phyloP scores from a whole-genome alignment of 2,329 filamentous ascomycete species.

The Hortaea werneckii region DNA sequence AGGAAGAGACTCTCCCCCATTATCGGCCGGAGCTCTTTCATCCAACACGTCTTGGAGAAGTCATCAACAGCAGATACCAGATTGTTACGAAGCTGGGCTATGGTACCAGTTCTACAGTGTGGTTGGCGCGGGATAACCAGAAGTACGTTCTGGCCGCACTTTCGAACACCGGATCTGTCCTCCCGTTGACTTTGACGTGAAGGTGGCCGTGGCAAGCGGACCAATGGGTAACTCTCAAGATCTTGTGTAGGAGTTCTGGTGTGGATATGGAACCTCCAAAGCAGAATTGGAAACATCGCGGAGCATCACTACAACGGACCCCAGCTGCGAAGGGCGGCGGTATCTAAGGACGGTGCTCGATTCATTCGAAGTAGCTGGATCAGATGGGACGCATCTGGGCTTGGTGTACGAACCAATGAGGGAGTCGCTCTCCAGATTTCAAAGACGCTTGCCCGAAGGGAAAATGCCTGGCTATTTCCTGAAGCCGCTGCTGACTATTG shows the following conservation, averaged over 20 bases:
- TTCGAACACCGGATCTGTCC: neutral
- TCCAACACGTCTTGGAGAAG: slow-evolving; percentile 1
- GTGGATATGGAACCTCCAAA: too few relatives aligned
- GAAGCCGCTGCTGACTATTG: slow-evolving; percentile 5
- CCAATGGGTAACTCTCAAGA: slow-evolving; percentile 2
- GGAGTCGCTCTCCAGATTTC: neutral
- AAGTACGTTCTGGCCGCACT: neutral
- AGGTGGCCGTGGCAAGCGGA: neutral
- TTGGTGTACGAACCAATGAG: slow-evolving; percentile 3
- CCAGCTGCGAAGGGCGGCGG: too few relatives aligned
- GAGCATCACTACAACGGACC: too few relatives aligned
- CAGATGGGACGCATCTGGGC: slow-evolving; percentile 2
- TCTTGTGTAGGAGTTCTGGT: too few relatives aligned
- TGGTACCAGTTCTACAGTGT: slow-evolving; percentile 5
- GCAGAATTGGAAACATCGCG: too few relatives aligned
- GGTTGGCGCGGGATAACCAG: slow-evolving; percentile 2
- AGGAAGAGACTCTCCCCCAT: too few relatives aligned
- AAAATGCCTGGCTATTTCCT: slow-evolving; percentile 5
- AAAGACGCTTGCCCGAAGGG: slow-evolving; percentile 26
- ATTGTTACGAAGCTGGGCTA: slow-evolving; percentile 3
- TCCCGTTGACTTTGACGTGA: neutral
- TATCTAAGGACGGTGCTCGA: neutral
- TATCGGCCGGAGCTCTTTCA: neutral
- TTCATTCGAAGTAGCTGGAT: slow-evolving; percentile 1
- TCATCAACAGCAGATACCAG: slow-evolving; percentile 3